Percentiles rank a stretch among this genome's conserved stretches.
Evolutionary conservation across 495 filamentous ascomycete species (phyloP).

Genomic region (Penicillium chermesinum): DNA sequence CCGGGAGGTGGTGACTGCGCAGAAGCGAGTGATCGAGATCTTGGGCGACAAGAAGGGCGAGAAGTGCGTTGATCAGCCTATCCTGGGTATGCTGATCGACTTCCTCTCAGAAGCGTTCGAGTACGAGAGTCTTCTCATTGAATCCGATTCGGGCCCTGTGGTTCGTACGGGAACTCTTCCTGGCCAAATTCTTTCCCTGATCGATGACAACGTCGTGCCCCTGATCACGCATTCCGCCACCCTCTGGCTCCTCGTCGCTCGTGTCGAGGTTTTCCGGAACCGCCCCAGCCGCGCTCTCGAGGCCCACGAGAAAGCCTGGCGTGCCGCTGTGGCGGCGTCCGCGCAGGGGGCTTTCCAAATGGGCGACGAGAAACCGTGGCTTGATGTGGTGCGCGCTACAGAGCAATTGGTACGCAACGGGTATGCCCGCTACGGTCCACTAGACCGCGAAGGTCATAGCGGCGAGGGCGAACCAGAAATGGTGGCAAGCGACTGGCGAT

Average conservation of each 20-base stretch:
- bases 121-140: constrained; percentile 34
- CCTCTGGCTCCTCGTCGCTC: constrained; percentile 69
- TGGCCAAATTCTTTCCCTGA: constrained; percentile 59
- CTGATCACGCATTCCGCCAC: constrained; percentile 74
- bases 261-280: constrained; percentile 63
- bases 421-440: constrained; percentile 43
- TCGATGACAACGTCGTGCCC: constrained; percentile 67
- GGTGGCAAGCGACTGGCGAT: constrained; percentile 64
- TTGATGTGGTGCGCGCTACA: constrained; percentile 44
- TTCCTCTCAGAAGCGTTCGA: constrained; percentile 56
- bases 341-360: constrained; percentile 45
- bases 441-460: constrained; percentile 32
- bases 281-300: constrained; percentile 67
- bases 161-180: constrained; percentile 42
- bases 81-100: constrained; percentile 65
- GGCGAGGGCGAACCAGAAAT: constrained; percentile 32
- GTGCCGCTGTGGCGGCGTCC: constrained; percentile 53
- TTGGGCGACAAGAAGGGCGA: constrained; percentile 65
- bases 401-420: constrained; percentile 44
- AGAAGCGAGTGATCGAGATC: constrained; percentile 69
- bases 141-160: constrained; percentile 19
- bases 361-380: constrained; percentile 45
- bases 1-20: constrained; percentile 65
- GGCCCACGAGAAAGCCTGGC: constrained; percentile 85
- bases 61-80: constrained; percentile 65